Percentiles rank a stretch among this genome's conserved stretches.
These are phyloP conservation scores for Purshia tridentata DNA, from an alignment of 306 rosid species.

Conservation along the genomic window DNA sequence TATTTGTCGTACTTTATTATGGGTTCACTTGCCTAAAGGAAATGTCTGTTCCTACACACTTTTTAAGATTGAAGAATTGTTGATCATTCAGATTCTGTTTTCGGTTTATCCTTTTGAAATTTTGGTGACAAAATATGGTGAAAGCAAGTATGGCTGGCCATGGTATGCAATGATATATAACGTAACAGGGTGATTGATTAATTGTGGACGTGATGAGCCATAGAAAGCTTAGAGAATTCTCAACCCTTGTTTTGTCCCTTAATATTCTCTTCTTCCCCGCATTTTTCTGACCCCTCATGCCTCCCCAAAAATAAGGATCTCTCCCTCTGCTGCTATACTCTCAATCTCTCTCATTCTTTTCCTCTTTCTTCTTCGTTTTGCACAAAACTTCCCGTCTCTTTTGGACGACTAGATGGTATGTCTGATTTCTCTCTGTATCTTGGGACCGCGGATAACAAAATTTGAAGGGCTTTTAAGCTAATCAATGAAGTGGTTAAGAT, in stretches of 20 bases:
- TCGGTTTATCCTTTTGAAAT: too few relatives aligned
- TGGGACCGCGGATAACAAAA: too few relatives aligned
- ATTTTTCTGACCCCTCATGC: constrained; percentile 46
- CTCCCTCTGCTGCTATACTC: constrained; percentile 38
- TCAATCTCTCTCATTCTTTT: constrained; percentile 36
- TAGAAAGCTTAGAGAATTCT: constrained; percentile 35
- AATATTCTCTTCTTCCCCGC: constrained; percentile 58
- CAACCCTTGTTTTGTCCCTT: constrained; percentile 59
- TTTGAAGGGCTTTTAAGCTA: not conserved
- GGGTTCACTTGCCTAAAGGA: not conserved
- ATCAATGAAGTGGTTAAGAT: constrained; percentile 4
- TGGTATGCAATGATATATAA: too few relatives aligned
- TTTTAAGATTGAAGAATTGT: too few relatives aligned
- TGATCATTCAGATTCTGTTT: not conserved
- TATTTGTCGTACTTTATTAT: not conserved
- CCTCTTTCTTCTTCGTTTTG: constrained; percentile 43
- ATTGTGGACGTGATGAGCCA: constrained; percentile 24
- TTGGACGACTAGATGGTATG: constrained; percentile 61
- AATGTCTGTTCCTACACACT: not conserved
- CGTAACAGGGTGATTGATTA: too few relatives aligned
- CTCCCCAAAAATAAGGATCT: constrained; percentile 60
- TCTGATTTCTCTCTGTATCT: constrained; percentile 15
- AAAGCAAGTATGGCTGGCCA: too few relatives aligned
- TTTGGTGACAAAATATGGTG: too few relatives aligned
- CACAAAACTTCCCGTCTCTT: constrained; percentile 25